Conservation (phyloP, 495 filamentous ascomycete genomes). For the Talaromyces liani region DNA sequence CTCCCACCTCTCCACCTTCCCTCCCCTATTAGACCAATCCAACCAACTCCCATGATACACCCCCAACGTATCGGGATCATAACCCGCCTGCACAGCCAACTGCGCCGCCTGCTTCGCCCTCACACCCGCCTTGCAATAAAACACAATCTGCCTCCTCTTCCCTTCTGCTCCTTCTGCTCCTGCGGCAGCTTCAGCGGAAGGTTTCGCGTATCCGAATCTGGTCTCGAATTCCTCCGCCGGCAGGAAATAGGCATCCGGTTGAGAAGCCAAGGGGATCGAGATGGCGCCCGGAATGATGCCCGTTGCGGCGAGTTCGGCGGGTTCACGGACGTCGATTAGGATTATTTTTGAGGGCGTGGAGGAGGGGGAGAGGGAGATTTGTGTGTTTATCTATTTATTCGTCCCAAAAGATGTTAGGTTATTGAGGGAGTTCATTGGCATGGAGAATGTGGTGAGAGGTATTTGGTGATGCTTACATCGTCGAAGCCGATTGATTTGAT, state of each 20-base stretch:
- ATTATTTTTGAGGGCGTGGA: constrained; percentile 22
- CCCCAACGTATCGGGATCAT: constrained; percentile 56
- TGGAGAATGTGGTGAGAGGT: neutral
- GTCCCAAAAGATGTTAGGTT: no score
- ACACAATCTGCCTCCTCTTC: constrained; percentile 54
- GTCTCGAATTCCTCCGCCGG: constrained; percentile 63
- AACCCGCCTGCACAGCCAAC: constrained; percentile 71
- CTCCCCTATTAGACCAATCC: constrained; percentile 73
- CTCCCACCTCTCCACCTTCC: constrained; percentile 48
- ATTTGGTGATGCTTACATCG: constrained; percentile 22
- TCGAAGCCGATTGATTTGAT: constrained; percentile 35
- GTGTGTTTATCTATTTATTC: constrained; percentile 36
- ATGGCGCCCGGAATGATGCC: constrained; percentile 74
- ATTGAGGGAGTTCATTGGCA: no score
- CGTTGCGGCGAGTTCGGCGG: constrained; percentile 56
- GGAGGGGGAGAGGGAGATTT: constrained; percentile 21
- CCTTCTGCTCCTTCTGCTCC: constrained; percentile 11
- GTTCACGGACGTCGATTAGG: constrained; percentile 75
- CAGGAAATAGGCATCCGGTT: constrained; percentile 73
- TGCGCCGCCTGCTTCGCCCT: constrained; percentile 72
- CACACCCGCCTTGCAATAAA: constrained; percentile 91
- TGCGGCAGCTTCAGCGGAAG: constrained; percentile 8
- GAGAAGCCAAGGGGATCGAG: constrained; percentile 69
- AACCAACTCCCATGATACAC: constrained; percentile 88
- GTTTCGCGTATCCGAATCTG: constrained; percentile 40